A percentile compares a stretch with the other conserved stretches of the same genome.
phyloP scores from a whole-genome alignment of 2,329 filamentous ascomycete genomes.

The Onygena corvina region DNA sequence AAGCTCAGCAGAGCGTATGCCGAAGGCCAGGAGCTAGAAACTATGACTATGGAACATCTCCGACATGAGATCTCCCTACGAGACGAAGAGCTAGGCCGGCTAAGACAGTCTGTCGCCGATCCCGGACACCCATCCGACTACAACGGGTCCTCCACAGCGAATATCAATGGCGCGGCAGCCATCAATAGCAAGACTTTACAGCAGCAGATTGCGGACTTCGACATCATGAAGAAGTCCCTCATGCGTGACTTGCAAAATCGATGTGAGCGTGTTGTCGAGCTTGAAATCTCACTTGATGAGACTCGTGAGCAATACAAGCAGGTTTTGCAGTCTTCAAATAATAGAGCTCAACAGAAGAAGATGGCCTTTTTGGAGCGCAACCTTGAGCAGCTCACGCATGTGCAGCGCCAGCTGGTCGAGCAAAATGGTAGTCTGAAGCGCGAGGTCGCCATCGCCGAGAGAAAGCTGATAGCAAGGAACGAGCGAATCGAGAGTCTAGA shows the following conservation, averaged over 20 bases:
- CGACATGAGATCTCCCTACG: conserved; percentile 65
- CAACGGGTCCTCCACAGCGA: conserved; percentile 32
- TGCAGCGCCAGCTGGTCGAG: conserved; percentile 93
- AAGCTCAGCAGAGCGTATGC: conserved; percentile 65
- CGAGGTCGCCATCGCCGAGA: conserved; percentile 95
- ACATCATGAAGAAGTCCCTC: conserved; percentile 98
- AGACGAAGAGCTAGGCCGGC: conserved; percentile 66
- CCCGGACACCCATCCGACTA: conserved; percentile 39
- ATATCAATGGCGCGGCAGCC: conserved; percentile 50
- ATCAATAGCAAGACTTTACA: conserved; percentile 82
- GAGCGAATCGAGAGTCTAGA: conserved; percentile 94
- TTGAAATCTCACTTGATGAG: conserved; percentile 94
- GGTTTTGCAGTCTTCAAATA: conserved; percentile 90
- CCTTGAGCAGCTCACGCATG: conserved; percentile 91
- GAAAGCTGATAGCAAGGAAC: conserved; percentile 90
- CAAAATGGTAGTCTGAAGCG: conserved; percentile 97
- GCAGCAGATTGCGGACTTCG: conserved; percentile 96
- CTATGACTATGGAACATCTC: conserved; percentile 62
- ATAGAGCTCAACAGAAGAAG: conserved; percentile 98
- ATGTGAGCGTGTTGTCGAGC: conserved; percentile 92
- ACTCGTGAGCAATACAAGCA: conserved; percentile 99
- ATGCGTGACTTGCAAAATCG: conserved; percentile 98
- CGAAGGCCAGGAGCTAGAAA: conserved; percentile 60
- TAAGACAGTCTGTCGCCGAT: conserved; percentile 63
- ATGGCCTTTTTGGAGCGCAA: conserved; percentile 99